phyloP scores from a whole-genome alignment of 768 basidiomycete genomes.

The Lyophyllum atratum region DNA sequence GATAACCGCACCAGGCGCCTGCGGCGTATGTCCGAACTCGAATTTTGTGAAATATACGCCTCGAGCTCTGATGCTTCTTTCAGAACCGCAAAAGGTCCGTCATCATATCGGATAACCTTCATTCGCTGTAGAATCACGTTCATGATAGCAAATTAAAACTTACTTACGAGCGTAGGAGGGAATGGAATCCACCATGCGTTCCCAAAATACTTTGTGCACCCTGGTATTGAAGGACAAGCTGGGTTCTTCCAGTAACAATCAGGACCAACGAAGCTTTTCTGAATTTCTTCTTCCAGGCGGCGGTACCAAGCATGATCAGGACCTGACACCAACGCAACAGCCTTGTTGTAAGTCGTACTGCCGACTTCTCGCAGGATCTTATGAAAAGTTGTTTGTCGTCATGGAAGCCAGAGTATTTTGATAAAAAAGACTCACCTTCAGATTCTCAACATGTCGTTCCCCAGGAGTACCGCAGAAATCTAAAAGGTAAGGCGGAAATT shows the following conservation, averaged over 20 bases:
- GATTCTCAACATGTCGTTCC: slow-evolving; percentile 76
- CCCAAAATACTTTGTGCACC: slow-evolving; percentile 61
- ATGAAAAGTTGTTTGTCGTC: neutral
- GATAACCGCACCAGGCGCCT: slow-evolving; percentile 62
- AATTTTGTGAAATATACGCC: slow-evolving; percentile 64
- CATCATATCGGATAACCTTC: slow-evolving; percentile 73
- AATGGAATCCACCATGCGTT: slow-evolving; percentile 84
- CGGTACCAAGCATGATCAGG: slow-evolving; percentile 48
- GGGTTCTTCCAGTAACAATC: slow-evolving; percentile 69
- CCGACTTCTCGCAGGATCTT: slow-evolving; percentile 80
- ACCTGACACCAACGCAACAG: slow-evolving; percentile 46
- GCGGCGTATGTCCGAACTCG: slow-evolving; percentile 44
- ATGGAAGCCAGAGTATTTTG: neutral
- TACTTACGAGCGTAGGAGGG: slow-evolving; percentile 64
- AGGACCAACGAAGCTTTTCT: slow-evolving; percentile 62
- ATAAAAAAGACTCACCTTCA: slow-evolving; percentile 52
- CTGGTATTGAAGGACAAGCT: slow-evolving; percentile 24
- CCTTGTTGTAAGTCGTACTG: slow-evolving; percentile 51
- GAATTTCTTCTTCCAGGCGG: slow-evolving; percentile 52
- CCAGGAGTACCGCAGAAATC: slow-evolving; percentile 62
- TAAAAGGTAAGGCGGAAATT: slow-evolving; percentile 71
- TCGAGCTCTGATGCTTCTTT: slow-evolving; percentile 52
- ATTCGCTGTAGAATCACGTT: neutral
- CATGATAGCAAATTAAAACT: neutral
- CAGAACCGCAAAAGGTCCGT: slow-evolving; percentile 52